Evolutionary conservation across 31 red algal species (phyloP).

Genomic region (Endocladia muricata): DNA sequence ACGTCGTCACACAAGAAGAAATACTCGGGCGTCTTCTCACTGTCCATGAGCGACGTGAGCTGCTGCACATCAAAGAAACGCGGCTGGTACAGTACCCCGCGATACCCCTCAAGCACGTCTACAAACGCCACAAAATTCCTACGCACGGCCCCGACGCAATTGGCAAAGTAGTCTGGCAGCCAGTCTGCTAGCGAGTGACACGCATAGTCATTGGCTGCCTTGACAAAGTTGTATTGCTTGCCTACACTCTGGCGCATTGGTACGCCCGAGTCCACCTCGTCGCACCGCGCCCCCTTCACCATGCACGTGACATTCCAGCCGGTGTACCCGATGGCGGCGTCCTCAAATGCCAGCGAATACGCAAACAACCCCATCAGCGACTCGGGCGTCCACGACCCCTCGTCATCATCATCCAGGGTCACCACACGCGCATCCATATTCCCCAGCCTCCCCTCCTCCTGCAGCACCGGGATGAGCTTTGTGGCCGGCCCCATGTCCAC

Average conservation of each 20-base stretch:
- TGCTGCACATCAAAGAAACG: constrained; percentile 6
- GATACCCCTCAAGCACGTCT: constrained; percentile 23
- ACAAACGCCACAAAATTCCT: constrained; percentile 11
- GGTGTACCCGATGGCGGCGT: constrained; percentile 13
- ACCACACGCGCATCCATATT: constrained; percentile 3
- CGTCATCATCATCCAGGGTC: constrained; percentile 21
- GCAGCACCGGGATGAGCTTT: constrained; percentile 22
- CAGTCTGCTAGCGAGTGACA: constrained; percentile 15
- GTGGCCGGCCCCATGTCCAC: constrained; percentile 20
- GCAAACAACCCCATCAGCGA: constrained; percentile 1
- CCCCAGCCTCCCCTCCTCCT: constrained; percentile 3
- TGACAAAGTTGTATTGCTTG: constrained; percentile 8
- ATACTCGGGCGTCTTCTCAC: background rate
- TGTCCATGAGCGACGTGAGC: background rate
- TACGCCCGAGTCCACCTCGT: constrained; percentile 2
- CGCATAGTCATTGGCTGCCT: constrained; percentile 1
- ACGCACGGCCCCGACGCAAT: constrained; percentile 15
- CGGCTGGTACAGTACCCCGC: constrained; percentile 16
- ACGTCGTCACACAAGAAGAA: constrained; percentile 14
- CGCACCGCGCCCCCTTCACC: constrained; percentile 6
- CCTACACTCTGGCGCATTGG: background rate
- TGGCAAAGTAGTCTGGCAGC: constrained; percentile 7
- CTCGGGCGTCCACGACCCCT: background rate
- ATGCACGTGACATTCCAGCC: constrained; percentile 32
- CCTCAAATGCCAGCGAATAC: constrained; percentile 8